phyloP scores from a whole-genome alignment of 139 green algal genomes.

The Micromonas commoda region DNA sequence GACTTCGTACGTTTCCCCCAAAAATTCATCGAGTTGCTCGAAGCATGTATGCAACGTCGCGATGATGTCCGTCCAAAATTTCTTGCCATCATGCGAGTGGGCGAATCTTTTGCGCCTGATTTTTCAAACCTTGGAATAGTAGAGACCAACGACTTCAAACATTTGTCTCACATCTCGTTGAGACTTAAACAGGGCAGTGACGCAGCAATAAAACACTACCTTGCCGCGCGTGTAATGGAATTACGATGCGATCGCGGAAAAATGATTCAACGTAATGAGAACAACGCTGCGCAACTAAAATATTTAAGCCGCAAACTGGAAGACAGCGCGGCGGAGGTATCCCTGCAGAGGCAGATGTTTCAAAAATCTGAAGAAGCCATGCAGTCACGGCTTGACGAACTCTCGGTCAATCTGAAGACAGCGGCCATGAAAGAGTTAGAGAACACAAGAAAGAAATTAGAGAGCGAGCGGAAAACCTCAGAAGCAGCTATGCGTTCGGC shows the following conservation, averaged over 20 bases:
- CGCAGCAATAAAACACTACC: conserved; percentile 71
- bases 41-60: conserved; percentile 57
- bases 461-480: not conserved
- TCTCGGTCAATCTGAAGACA: conserved; percentile 44
- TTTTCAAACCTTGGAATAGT: conserved; percentile 65
- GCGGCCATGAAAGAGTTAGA: not conserved
- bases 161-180: conserved; percentile 80
- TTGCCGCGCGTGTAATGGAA: conserved; percentile 72
- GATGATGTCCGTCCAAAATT: conserved; percentile 53
- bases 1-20: conserved; percentile 79
- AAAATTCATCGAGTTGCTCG: conserved; percentile 79
- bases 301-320: not conserved
- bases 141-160: conserved; percentile 93
- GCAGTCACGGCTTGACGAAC: conserved; percentile 11
- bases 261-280: not conserved
- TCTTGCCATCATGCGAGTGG: not conserved
- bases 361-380: conserved; percentile 46
- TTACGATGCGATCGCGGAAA: conserved; percentile 41
- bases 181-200: conserved; percentile 73
- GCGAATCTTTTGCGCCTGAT: conserved; percentile 58
- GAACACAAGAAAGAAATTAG: not conserved
- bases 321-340: not conserved
- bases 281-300: not conserved
- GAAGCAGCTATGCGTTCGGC: not conserved
- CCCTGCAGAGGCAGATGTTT: not conserved